Evolutionary conservation across 306 rosid genomes (phyloP), one percentile per base, ranked within the genome.

Genomic region (Cicer judaicum): DNA sequence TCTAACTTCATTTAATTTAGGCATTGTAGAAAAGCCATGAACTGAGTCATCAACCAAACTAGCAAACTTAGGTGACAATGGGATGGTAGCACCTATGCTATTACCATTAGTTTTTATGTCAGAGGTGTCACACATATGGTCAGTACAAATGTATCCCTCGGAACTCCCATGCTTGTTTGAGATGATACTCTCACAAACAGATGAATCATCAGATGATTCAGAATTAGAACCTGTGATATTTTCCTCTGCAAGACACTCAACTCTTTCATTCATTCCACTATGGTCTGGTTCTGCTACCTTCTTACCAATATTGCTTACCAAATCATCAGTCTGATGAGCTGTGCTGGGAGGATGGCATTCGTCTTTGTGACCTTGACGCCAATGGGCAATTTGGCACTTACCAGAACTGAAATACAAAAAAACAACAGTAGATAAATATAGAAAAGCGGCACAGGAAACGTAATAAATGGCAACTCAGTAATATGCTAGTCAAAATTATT

Each of bases 301-400:
- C 78, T 52, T 79, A 50, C 68, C 70, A 54, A 69, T 48, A 83
- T 82, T 79, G 44, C 64, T 75, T 65, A 50, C 67, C 71, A 38
- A 36, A 55, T 79, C 80, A 77, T 68, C 36, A 70, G 13, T 42
- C 68, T 5, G 72, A 63, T 38, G 34, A 74, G 68, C 41, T 56
- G 56, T 48, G 46, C 12, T 65, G 46, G 91, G 82, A 79, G 98
- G 93, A 70, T 8, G 86, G 66, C 98, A 93, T 40, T 93, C 84
- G 7, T 85, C 88, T 81, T 78, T 93, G 87, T 93, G 97, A 56
- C 98, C 98, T 85, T 82, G 92, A 40, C 93, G 88, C 98, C 97
- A 93, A 78, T 93, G 98, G 67, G 81, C 65, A 39, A 93, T 87
- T 85, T 93, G 97, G 75, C 98, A 93, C 87, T 85, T 89, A 7